phyloP scores from a whole-genome alignment of 202 grass and related monocot species.

The Zizania palustris region DNA sequence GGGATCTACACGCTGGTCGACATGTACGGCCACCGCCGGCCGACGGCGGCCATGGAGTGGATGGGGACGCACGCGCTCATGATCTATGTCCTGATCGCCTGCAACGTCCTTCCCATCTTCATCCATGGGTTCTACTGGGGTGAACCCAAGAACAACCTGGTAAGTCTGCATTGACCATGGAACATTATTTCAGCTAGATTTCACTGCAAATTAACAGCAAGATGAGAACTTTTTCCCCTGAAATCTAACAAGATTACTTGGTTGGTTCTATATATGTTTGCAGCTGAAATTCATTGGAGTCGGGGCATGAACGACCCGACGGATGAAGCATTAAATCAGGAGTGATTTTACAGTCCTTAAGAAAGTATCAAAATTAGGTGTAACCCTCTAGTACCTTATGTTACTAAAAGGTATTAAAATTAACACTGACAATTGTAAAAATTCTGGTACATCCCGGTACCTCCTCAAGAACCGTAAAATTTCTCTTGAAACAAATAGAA shows the following conservation, averaged over 20 bases:
- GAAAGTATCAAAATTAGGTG: too few relatives aligned
- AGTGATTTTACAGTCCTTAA: too few relatives aligned
- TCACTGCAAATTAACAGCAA: background rate
- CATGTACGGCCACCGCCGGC: constrained; percentile 69
- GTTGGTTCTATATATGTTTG: background rate
- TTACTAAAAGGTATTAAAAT: too few relatives aligned
- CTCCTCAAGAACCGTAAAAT: too few relatives aligned
- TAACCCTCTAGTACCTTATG: too few relatives aligned
- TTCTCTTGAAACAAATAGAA: background rate
- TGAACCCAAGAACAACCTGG: constrained; percentile 85
- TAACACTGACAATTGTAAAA: too few relatives aligned
- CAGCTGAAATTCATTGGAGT: constrained; percentile 75
- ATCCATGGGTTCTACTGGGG: constrained; percentile 94
- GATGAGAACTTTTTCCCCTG: too few relatives aligned
- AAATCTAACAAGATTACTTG: too few relatives aligned
- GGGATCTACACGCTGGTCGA: constrained; percentile 93
- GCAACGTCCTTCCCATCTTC: constrained; percentile 90
- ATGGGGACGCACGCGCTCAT: constrained; percentile 91
- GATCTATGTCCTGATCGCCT: constrained; percentile 83
- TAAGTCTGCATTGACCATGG: constrained; percentile 33
- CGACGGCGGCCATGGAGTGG: constrained; percentile 80
- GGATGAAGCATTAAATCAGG: background rate
- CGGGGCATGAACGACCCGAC: constrained; percentile 37
- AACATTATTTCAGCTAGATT: constrained; percentile 3
- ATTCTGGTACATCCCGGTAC: too few relatives aligned